Evolutionary conservation across 805 yeast species (phyloP).

Genomic region (Candida methanosorbosa): DNA sequence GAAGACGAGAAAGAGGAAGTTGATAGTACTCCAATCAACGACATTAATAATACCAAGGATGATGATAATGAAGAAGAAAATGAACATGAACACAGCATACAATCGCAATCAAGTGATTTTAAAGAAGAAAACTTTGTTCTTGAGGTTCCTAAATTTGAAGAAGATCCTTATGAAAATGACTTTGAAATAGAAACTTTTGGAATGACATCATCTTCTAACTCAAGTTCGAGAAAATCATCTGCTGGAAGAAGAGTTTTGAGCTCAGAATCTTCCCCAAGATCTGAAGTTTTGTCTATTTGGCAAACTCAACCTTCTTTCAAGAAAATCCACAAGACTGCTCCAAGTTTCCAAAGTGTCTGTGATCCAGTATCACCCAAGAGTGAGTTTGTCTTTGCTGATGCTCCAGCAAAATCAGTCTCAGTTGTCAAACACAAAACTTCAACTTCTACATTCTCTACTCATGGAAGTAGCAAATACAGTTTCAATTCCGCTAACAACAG

Average conservation of each 20-base stretch:
- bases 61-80: not conserved
- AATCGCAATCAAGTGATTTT: constrained; percentile 6
- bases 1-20: not conserved
- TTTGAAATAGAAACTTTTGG: constrained; percentile 10
- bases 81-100: not conserved
- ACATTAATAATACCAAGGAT: not conserved
- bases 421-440: constrained; percentile 8
- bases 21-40: not conserved
- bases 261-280: constrained; percentile 18
- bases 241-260: constrained; percentile 9
- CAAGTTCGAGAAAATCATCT: constrained; percentile 1
- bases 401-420: constrained; percentile 15
- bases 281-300: constrained; percentile 25
- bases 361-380: constrained; percentile 10
- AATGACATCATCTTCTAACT: not conserved
- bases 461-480: not conserved
- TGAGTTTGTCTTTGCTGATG: constrained; percentile 10
- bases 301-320: constrained; percentile 21
- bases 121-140: constrained; percentile 15
- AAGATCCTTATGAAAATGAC: constrained; percentile 25
- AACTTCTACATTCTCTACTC: not conserved
- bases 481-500: not conserved
- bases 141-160: constrained; percentile 30
- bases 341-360: constrained; percentile 18
- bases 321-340: constrained; percentile 7